Base-by-base conservation (phyloP, 352 stramenopile genomes). In the Phytophthora chlamydospora region DNA sequence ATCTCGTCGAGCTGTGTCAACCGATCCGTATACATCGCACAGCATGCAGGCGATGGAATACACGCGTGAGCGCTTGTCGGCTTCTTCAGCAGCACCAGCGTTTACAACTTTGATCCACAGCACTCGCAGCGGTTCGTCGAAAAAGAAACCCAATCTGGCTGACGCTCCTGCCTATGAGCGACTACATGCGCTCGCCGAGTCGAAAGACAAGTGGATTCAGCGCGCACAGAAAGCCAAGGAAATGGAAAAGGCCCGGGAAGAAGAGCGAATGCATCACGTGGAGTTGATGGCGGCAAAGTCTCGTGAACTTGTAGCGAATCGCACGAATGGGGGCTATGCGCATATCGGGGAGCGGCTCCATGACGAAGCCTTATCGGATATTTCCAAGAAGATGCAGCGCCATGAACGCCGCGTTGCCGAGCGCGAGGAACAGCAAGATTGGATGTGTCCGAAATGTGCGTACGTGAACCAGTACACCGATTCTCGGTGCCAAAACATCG, bases 391-490 rank as follows among this genome's bases (percentile, higher is more conserved):
- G 42, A 64, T 84, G 48, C 71, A 81, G 44, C 62, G 78, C 1
- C 49, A 72, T 5, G 74, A 83, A 14, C 76, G 75, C 29, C 78
- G 74, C 7, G 69, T 62, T 16, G 36, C 45, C 7, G 79, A 89
- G 32, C 66, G 69, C 6, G 77, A 86, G 33, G 48, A 80, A 6
- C 49, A 89, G 41, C 62, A 85, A 46, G 70, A 89, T 66, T 94
- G 85, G 85, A 92, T 88, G 71, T 94, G 85, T 21, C 79, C 83
- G 14, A 90, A 90, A 56, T 94, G 85, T 50, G 79, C 83, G 1
- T 83, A 73, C 46, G 55, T 81, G 33, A 94, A 94, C 66, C 69
- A 81, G 21, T 52, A 78, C 58, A 72, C 45, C 31, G 76, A 92
- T 52, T 66, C 68, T 21, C 64, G 72, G 21, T 94, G 85, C 55